These are phyloP conservation scores for Extremus antarcticus DNA, from an alignment of 495 filamentous ascomycete species.

Conservation along the genomic window DNA sequence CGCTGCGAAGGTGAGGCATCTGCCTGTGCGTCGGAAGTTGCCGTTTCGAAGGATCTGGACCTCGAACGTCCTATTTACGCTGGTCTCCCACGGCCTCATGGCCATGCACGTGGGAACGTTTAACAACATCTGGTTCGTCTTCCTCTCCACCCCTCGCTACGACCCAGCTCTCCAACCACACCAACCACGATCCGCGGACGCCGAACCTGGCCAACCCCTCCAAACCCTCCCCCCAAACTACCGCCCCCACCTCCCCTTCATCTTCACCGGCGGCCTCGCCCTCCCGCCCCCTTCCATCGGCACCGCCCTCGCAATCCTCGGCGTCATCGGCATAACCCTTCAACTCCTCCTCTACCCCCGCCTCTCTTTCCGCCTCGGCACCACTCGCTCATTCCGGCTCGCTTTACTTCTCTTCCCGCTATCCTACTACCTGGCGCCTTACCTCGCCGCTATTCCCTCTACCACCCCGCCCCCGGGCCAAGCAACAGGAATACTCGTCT, in stretches of 20 bases:
- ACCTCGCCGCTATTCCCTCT: slow-evolving; percentile 49
- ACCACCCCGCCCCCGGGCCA: slow-evolving; percentile 20
- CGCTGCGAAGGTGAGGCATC: not conserved
- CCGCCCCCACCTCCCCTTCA: slow-evolving; percentile 41
- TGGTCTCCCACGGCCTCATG: slow-evolving; percentile 54
- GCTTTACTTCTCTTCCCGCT: slow-evolving; percentile 54
- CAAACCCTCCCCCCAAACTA: slow-evolving; percentile 4
- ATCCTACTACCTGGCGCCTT: slow-evolving; percentile 56
- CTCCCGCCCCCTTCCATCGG: slow-evolving; percentile 58
- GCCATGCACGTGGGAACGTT: slow-evolving; percentile 68
- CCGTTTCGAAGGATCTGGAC: slow-evolving; percentile 59
- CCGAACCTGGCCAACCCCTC: slow-evolving; percentile 38
- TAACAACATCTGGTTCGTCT: slow-evolving; percentile 62
- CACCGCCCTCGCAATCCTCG: slow-evolving; percentile 57
- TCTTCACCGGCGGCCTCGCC: slow-evolving; percentile 64
- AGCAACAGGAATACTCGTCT: slow-evolving; percentile 53
- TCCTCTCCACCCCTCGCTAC: slow-evolving; percentile 53
- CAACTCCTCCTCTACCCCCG: slow-evolving; percentile 62
- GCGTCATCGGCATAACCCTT: slow-evolving; percentile 54
- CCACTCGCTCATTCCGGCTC: slow-evolving; percentile 46
- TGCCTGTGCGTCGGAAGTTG: slow-evolving; percentile 32
- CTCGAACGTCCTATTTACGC: slow-evolving; percentile 47
- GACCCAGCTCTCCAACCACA: slow-evolving; percentile 26
- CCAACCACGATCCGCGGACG: slow-evolving; percentile 37
- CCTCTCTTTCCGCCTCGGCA: slow-evolving; percentile 50